Evolutionary conservation across 169 alveolate species (phyloP).

Genomic region (Cryptosporidium viatorum): DNA sequence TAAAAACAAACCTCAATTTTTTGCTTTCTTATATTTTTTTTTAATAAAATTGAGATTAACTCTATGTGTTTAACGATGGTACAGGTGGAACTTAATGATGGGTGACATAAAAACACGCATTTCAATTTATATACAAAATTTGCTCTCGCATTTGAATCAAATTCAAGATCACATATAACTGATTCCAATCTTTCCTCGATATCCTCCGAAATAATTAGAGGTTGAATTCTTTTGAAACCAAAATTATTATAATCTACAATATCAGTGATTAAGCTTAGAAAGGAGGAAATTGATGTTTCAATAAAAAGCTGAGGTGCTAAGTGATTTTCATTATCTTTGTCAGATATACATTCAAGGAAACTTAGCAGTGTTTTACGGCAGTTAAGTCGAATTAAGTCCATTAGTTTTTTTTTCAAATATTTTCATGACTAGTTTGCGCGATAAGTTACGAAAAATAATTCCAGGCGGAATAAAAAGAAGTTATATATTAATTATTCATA

Average conservation of each 20-base stretch:
- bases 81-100: constrained; percentile 54
- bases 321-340: constrained; percentile 1
- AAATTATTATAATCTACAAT: constrained; percentile 57
- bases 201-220: constrained; percentile 33
- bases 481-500: not conserved
- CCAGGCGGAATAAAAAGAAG: constrained; percentile 4
- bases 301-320: constrained; percentile 44
- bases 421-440: constrained; percentile 8
- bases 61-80: constrained; percentile 43
- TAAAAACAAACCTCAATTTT: constrained; percentile 15
- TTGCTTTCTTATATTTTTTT: not conserved
- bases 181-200: constrained; percentile 41
- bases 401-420: not conserved
- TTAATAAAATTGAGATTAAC: constrained; percentile 4
- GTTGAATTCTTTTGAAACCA: constrained; percentile 46
- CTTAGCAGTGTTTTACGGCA: constrained; percentile 44
- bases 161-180: constrained; percentile 27
- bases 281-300: constrained; percentile 63
- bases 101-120: constrained; percentile 52
- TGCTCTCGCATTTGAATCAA: constrained; percentile 15
- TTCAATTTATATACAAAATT: not conserved
- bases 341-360: constrained; percentile 21
- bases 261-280: constrained; percentile 52
- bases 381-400: constrained; percentile 66
- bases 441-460: not conserved